Percentiles rank a stretch among this genome's conserved stretches.
Evolutionary conservation across 768 basidiomycete genomes (phyloP).

Genomic region (Psilocybe tampanensis): DNA sequence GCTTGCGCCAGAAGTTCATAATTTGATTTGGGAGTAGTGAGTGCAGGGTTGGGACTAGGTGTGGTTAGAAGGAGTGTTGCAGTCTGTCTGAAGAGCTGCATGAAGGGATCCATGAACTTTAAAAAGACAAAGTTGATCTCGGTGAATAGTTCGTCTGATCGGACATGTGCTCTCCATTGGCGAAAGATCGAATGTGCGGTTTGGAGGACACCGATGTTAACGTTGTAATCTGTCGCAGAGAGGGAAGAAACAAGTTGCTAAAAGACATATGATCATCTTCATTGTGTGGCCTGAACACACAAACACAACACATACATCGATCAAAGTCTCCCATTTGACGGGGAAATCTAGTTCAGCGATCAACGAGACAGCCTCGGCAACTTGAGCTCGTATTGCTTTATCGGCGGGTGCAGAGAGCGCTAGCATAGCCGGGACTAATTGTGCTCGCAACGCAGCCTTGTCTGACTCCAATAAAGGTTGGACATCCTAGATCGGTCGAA

Average conservation of each 20-base stretch:
- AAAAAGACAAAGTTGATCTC: constrained; percentile 90
- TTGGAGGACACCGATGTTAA: constrained; percentile 89
- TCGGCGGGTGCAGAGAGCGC: constrained; percentile 73
- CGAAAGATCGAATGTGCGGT: constrained; percentile 96
- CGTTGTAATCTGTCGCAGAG: constrained; percentile 75
- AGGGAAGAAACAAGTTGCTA: constrained; percentile 91
- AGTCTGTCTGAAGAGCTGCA: constrained; percentile 78
- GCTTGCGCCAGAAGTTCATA: constrained; percentile 64
- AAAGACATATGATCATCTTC: neutral
- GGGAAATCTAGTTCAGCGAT: constrained; percentile 95
- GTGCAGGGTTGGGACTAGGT: constrained; percentile 34
- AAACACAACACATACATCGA: constrained; percentile 73
- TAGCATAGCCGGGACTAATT: constrained; percentile 93
- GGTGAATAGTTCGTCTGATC: constrained; percentile 83
- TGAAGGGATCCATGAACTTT: constrained; percentile 83
- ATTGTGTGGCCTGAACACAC: neutral
- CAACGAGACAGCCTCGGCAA: constrained; percentile 91
- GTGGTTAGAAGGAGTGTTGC: constrained; percentile 51
- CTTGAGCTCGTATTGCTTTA: constrained; percentile 76
- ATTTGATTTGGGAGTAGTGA: constrained; percentile 39
- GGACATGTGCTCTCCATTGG: constrained; percentile 89
- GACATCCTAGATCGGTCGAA: constrained; percentile 55
- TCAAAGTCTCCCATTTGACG: constrained; percentile 80
- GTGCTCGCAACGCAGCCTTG: constrained; percentile 69
- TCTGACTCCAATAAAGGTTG: constrained; percentile 71